Base-by-base conservation (phyloP, 1,284 basidiomycete species). In the Malassezia japonica region DNA sequence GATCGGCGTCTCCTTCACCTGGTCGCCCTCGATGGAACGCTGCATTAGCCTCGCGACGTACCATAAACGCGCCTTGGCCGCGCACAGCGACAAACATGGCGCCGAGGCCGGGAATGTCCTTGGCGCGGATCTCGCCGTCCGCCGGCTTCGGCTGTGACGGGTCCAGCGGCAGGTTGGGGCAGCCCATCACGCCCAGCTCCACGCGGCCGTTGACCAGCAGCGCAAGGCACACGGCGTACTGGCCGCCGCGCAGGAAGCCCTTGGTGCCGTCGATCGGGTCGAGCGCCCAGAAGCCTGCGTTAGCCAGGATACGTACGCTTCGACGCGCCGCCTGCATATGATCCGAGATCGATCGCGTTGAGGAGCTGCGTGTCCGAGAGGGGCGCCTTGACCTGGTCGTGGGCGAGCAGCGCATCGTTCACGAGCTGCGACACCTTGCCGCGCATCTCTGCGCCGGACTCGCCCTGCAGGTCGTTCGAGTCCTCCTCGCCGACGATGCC, bases 401-500 rank as follows among this genome's bases (percentile, higher is more conserved):
- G 50, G 16, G 52, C 39, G 42, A 75, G 60, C 43, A 96, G 77
- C 0, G 87, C 82, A 43, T 88, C 84, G 66, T 88, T 91, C 6
- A 89, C 87, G 25, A 98, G 82, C 24, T 80, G 74, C 38, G 87
- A 79, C 48, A 98, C 86, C 44, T 87, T 81, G 24, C 81, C 77
- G 24, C 82, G 74, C 54, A 94, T 44, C 9, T 55, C 43, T 16
- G 67, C 61, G 1, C 73, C 74, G 15, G 73, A 74, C 27, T 78
- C 79, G 31, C 57, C 57, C 13, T 61, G 56, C 10, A 72, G 56
- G 56, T 91, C 88, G 0, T 80, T 78, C 0, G 91, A 83, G 72
- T 95, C 89, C 75, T 98, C 94, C 75, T 99, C 94, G 27, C 91
- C 94, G 28, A 98, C 84, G 68, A 98, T 88, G 15, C 80, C 80